phyloP scores from a whole-genome alignment of 108 stramenopile genomes.

The Cyclotella kingstonii region DNA sequence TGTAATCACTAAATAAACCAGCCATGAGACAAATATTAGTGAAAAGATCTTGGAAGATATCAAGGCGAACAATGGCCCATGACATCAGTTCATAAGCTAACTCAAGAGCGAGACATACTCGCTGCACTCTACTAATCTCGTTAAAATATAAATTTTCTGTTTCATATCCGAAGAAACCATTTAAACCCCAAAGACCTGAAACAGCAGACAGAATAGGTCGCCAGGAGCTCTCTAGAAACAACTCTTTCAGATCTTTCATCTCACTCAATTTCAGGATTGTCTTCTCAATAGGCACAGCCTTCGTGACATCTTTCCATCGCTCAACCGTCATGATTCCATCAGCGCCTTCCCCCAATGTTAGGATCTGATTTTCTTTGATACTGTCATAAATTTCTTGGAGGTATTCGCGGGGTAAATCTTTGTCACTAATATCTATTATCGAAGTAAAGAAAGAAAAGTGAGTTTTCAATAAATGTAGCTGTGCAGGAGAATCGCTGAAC shows the following conservation, averaged over 20 bases:
- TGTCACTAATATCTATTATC: conserved; percentile 90
- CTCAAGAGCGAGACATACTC: conserved; percentile 82
- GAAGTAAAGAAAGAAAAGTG: too few relatives aligned
- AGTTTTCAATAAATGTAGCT: too few relatives aligned
- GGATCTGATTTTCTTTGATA: conserved; percentile 84
- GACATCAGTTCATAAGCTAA: conserved; percentile 71
- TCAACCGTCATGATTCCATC: conserved; percentile 89
- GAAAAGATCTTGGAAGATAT: conserved; percentile 80
- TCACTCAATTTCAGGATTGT: conserved; percentile 2
- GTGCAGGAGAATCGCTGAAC: too few relatives aligned
- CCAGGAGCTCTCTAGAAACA: conserved; percentile 81
- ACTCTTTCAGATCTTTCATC: conserved; percentile 62
- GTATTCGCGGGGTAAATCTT: conserved; percentile 83
- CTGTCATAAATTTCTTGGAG: conserved; percentile 86
- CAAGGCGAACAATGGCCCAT: conserved; percentile 66
- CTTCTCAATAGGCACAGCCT: conserved; percentile 17
- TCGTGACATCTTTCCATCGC: conserved; percentile 85
- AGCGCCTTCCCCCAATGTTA: conserved; percentile 86
- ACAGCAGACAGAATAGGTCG: conserved; percentile 78
- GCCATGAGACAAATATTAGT: conserved; percentile 60
- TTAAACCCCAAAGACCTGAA: conserved; percentile 74
- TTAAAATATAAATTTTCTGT: conserved; percentile 21
- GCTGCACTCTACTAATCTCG: conserved; percentile 59
- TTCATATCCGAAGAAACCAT: conserved; percentile 14
- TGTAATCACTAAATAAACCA: conserved; percentile 62